A percentile compares a stretch with the other conserved stretches of the same genome.
Evolutionary conservation across 2,329 filamentous ascomycete genomes (phyloP).

Genomic region (Paecilomyces sp.): DNA sequence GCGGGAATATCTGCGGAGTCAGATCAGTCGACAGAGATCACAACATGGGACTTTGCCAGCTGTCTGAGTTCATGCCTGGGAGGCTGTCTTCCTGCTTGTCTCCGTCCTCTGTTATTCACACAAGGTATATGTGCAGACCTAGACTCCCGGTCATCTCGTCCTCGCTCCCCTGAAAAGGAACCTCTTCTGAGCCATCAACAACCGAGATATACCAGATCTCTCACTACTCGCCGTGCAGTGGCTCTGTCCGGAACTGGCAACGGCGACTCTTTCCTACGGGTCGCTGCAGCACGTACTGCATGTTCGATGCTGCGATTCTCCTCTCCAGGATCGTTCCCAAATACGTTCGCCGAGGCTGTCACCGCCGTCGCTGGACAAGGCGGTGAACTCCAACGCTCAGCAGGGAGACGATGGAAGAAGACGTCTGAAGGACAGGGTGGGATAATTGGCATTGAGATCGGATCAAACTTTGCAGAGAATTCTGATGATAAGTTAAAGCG

Average conservation of each 20-base stretch:
- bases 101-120: background rate
- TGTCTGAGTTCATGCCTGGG: conserved; percentile 6
- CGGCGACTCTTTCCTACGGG: conserved; percentile 76
- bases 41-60: background rate
- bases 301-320: conserved; percentile 65
- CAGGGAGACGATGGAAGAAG: conserved; percentile 63
- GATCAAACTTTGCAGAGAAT: conserved; percentile 15
- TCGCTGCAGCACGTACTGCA: conserved; percentile 63
- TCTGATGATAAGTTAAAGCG: conserved; percentile 10
- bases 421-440: conserved; percentile 78
- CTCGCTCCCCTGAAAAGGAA: background rate
- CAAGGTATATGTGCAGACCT: background rate
- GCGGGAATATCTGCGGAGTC: background rate
- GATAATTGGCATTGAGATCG: conserved; percentile 64
- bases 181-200: background rate
- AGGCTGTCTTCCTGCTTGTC: conserved; percentile 9
- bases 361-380: conserved; percentile 59
- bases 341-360: conserved; percentile 52
- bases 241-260: conserved; percentile 77
- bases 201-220: conserved; percentile 3
- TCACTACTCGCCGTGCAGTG: conserved; percentile 32
- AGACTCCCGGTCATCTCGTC: conserved; percentile 1
- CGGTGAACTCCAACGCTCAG: conserved; percentile 68
- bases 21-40: background rate
- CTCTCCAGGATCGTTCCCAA: conserved; percentile 20